phyloP scores from a whole-genome alignment of 306 rosid species.

The Herpetospermum pedunculosum region DNA sequence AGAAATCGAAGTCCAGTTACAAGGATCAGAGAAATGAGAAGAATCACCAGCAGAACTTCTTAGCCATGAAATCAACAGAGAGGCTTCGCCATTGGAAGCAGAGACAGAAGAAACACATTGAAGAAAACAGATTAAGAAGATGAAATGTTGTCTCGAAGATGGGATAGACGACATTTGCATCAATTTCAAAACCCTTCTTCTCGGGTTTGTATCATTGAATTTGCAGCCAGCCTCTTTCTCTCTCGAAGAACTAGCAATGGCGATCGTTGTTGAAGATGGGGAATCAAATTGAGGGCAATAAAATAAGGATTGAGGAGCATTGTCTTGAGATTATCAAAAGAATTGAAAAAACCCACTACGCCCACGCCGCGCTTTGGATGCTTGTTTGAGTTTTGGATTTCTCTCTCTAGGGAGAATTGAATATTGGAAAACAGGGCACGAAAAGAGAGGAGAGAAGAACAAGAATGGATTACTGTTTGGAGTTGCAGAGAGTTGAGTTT shows the following conservation, averaged over 20 bases:
- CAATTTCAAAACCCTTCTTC: constrained; percentile 24
- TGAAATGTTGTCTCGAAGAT: constrained; percentile 19
- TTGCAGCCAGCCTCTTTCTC: constrained; percentile 11
- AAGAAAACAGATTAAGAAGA: constrained; percentile 12
- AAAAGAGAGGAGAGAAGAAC: neutral
- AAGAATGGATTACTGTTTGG: neutral
- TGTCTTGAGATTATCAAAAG: neutral
- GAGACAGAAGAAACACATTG: constrained; percentile 7
- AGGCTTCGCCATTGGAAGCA: constrained; percentile 38
- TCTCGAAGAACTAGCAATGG: constrained; percentile 9
- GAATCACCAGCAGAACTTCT: constrained; percentile 20
- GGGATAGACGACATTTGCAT: constrained; percentile 25
- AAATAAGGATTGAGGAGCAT: neutral
- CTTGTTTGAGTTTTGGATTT: neutral
- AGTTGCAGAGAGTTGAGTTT: neutral
- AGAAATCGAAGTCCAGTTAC: constrained; percentile 56
- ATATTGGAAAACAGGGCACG: neutral
- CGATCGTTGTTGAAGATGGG: neutral
- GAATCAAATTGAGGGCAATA: neutral
- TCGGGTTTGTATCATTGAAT: constrained; percentile 15
- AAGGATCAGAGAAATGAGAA: constrained; percentile 39
- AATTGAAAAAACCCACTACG: neutral
- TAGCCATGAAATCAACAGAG: constrained; percentile 52
- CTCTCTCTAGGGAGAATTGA: neutral
- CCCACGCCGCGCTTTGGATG: constrained; percentile 9